phyloP scores from a whole-genome alignment of 768 basidiomycete genomes.

The Boletus coccyginus region DNA sequence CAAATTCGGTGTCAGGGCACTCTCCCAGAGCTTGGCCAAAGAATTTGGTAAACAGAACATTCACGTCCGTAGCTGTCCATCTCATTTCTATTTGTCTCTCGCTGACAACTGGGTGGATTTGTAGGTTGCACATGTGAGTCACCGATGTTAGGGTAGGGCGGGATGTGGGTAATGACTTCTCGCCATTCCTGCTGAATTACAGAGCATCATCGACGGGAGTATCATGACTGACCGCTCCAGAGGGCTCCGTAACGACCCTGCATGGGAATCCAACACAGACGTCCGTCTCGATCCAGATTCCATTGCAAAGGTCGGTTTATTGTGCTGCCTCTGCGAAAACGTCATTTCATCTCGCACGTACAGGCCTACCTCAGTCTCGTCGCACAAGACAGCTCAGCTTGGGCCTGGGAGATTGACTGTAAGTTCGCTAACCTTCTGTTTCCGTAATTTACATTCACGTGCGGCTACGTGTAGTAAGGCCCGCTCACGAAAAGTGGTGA shows the following conservation, averaged over 20 bases:
- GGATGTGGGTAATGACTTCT: background rate
- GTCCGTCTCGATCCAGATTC: constrained; percentile 57
- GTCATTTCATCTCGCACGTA: background rate
- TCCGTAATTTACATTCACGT: background rate
- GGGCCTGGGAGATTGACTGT: constrained; percentile 83
- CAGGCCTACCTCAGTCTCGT: constrained; percentile 67
- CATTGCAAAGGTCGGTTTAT: constrained; percentile 58
- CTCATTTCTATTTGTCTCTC: background rate
- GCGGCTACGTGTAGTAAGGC: constrained; percentile 36
- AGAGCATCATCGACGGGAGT: constrained; percentile 72
- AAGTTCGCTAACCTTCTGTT: constrained; percentile 26
- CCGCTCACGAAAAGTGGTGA: constrained; percentile 56
- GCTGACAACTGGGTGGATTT: background rate
- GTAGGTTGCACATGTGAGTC: constrained; percentile 65
- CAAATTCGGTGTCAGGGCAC: constrained; percentile 59
- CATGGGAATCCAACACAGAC: constrained; percentile 46
- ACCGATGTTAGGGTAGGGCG: background rate
- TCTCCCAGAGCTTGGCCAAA: constrained; percentile 71
- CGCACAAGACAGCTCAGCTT: constrained; percentile 67
- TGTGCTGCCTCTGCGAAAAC: background rate
- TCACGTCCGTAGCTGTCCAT: constrained; percentile 43
- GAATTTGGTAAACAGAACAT: constrained; percentile 75
- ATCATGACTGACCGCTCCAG: constrained; percentile 41
- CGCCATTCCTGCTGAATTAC: background rate
- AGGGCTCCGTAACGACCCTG: constrained; percentile 27